These are phyloP conservation scores for Platanus orientalis DNA, from an alignment of 164 flowering plant genomes.

Conservation along the genomic window DNA sequence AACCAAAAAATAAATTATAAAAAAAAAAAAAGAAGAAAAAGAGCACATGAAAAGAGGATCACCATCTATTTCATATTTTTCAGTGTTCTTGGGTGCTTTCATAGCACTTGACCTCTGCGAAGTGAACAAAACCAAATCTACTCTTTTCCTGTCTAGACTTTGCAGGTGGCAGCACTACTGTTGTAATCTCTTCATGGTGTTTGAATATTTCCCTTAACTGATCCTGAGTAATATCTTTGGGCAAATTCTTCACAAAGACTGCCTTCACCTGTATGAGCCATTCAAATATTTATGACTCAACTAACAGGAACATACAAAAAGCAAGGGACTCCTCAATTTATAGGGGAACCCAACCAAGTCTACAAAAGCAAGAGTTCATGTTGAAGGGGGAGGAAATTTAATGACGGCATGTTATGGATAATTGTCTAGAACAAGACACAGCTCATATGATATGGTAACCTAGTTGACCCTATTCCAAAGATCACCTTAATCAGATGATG, in stretches of 20 bases:
- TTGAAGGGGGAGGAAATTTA: no score
- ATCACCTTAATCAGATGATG: no score
- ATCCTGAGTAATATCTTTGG: no score
- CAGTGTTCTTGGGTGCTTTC: slow-evolving; percentile 70
- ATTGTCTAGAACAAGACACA: no score
- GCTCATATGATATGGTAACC: no score
- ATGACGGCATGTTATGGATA: no score
- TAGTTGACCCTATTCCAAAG: no score
- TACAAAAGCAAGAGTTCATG: neutral
- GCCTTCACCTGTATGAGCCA: slow-evolving; percentile 67
- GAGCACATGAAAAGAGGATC: neutral
- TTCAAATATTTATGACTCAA: neutral
- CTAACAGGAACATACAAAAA: no score
- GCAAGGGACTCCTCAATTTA: neutral
- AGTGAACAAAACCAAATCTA: slow-evolving; percentile 84
- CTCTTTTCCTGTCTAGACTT: slow-evolving; percentile 68
- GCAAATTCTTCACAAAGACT: slow-evolving; percentile 79
- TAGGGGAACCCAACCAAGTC: neutral
- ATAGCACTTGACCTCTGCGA: slow-evolving; percentile 72
- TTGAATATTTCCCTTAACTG: no score
- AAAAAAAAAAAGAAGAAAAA: no score
- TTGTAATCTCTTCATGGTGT: no score
- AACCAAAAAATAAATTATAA: neutral
- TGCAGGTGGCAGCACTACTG: slow-evolving; percentile 81
- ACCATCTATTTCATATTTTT: slow-evolving; percentile 83